Conservation (phyloP, 2,329 filamentous ascomycete species). For the Colletotrichum ledebouriae region DNA sequence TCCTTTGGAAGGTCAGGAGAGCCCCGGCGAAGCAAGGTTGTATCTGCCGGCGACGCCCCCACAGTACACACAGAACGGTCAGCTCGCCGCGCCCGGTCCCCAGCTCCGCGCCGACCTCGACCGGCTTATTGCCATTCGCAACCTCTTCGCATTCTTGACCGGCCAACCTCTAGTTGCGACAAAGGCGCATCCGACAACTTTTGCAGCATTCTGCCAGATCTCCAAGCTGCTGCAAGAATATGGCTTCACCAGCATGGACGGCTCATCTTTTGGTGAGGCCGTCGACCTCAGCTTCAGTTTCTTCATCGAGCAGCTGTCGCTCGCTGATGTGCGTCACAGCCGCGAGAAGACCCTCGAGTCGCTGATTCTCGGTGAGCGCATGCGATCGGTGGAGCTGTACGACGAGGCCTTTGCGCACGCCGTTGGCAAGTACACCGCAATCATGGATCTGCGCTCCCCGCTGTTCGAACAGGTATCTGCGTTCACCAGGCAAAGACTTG, state of each 20-base stretch:
- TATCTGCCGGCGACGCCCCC: constrained; percentile 65
- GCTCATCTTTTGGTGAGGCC: constrained; percentile 70
- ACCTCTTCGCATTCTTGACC: constrained; percentile 75
- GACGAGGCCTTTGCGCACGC: constrained; percentile 93
- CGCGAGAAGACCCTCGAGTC: constrained; percentile 91
- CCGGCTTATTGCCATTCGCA: constrained; percentile 70
- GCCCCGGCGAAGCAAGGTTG: constrained; percentile 60
- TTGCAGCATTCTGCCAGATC: constrained; percentile 68
- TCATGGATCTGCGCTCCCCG: constrained; percentile 74
- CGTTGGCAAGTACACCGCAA: constrained; percentile 85
- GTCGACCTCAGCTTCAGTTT: constrained; percentile 76
- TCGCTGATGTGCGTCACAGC: constrained; percentile 85
- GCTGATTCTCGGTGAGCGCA: constrained; percentile 87
- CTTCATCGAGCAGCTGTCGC: constrained; percentile 81
- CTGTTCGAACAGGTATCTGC: constrained; percentile 79
- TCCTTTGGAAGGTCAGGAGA: constrained; percentile 50
- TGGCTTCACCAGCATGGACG: constrained; percentile 68
- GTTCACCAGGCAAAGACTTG: constrained; percentile 82
- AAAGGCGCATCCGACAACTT: constrained; percentile 63
- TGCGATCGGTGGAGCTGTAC: constrained; percentile 86
- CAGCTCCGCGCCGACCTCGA: constrained; percentile 60
- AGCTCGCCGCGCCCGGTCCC: constrained; percentile 51
- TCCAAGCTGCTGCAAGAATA: constrained; percentile 68
- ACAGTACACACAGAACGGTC: constrained; percentile 47
- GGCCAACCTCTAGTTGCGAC: constrained; percentile 74